Percentiles rank a stretch among this genome's conserved stretches.
Evolutionary conservation across 2,329 filamentous ascomycete genomes (phyloP).

Genomic region (Capronia americana): DNA sequence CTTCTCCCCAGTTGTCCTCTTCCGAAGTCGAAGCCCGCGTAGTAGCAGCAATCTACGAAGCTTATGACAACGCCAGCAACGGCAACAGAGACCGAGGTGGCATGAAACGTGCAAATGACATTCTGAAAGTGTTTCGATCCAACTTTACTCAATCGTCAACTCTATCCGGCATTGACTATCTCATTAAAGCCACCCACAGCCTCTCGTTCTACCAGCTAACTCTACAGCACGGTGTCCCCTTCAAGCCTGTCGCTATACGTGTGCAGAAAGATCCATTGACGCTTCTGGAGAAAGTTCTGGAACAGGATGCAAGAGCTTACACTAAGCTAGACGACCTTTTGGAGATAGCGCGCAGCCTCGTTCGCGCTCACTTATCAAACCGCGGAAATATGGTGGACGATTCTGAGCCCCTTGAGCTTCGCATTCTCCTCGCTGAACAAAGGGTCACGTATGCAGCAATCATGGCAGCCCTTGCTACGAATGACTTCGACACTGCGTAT

Average conservation of each 20-base stretch:
- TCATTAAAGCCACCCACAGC: conserved; percentile 67
- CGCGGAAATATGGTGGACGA: conserved; percentile 19
- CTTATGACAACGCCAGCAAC: conserved; percentile 71
- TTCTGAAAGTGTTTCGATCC: conserved; percentile 53
- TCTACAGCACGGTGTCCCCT: conserved; percentile 68
- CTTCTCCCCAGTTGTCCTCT: conserved; percentile 47
- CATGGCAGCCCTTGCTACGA: conserved; percentile 50
- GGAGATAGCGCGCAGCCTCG: conserved; percentile 65
- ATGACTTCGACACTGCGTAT: conserved; percentile 67
- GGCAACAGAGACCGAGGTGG: conserved; percentile 68
- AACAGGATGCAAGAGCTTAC: conserved; percentile 67
- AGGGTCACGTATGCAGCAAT: conserved; percentile 56
- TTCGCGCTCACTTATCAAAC: conserved; percentile 52
- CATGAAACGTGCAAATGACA: conserved; percentile 66
- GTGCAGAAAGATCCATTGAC: conserved; percentile 66
- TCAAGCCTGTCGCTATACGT: conserved; percentile 71
- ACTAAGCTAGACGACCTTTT: conserved; percentile 69
- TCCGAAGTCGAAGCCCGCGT: conserved; percentile 60
- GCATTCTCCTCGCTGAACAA: conserved; percentile 49
- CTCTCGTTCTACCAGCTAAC: conserved; percentile 70
- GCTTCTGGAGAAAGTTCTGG: conserved; percentile 65
- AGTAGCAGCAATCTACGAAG: conserved; percentile 58
- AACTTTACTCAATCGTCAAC: conserved; percentile 50
- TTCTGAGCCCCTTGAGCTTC: conserved; percentile 27
- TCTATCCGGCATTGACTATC: conserved; percentile 56